These are phyloP conservation scores for Acanthamoeba sp. DNA, from an alignment of 208 protist genomes.

Conservation along the genomic window DNA sequence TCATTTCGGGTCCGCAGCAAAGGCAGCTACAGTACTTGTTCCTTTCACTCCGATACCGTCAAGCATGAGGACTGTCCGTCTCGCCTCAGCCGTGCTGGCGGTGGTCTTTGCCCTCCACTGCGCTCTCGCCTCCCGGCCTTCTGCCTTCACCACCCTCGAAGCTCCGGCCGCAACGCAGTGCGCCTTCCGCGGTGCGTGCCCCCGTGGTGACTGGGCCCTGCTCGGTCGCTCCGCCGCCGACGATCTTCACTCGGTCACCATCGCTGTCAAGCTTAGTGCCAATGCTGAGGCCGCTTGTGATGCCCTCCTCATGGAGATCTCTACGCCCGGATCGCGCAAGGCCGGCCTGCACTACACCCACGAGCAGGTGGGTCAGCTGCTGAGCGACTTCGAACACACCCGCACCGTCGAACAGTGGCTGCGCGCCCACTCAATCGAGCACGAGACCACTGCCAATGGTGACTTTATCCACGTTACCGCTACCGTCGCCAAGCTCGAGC, in stretches of 20 bases:
- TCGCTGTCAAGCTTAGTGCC: not conserved
- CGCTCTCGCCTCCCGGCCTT: not conserved
- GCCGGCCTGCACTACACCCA: not conserved
- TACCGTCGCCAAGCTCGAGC: not conserved
- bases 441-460: not conserved
- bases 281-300: not conserved
- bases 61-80: no score
- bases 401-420: slow-evolving; percentile 6
- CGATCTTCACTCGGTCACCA: not conserved
- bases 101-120: not conserved
- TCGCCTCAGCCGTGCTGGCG: not conserved
- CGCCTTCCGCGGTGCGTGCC: not conserved
- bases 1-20: no score
- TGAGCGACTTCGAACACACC: not conserved
- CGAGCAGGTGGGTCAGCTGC: not conserved
- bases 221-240: not conserved
- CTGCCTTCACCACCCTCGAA: not conserved
- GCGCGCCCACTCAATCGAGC: not conserved
- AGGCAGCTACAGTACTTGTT: no score
- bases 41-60: no score
- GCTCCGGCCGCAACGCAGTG: not conserved
- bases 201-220: not conserved
- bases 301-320: slow-evolving; percentile 8
- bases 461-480: slow-evolving; percentile 15
- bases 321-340: not conserved